Evolutionary conservation across 179 eudicot species (phyloP).

Genomic region (Dionaea muscipula): DNA sequence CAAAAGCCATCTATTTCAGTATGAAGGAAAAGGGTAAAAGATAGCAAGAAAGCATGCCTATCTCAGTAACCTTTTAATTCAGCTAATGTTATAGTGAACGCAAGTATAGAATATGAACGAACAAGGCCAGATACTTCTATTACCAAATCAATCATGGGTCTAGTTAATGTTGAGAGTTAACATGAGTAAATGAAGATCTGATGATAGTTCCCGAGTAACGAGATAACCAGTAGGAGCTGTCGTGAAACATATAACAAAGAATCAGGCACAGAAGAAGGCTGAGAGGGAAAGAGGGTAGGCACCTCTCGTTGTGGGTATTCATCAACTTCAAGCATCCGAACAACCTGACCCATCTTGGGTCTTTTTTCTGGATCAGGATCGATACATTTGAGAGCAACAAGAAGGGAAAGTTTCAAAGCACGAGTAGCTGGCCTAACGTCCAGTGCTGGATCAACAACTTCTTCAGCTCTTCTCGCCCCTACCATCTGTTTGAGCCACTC

Average conservation of each 20-base stretch:
- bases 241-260: not conserved
- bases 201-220: too few species aligned
- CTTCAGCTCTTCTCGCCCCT: not conserved
- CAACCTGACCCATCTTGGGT: slow-evolving; percentile 15
- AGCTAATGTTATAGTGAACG: too few species aligned
- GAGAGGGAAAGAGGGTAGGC: not conserved
- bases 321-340: slow-evolving; percentile 12
- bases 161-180: too few species aligned
- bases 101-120: too few species aligned
- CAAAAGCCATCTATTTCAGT: too few species aligned
- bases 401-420: slow-evolving; percentile 10
- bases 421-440: slow-evolving; percentile 9
- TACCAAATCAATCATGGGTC: too few species aligned
- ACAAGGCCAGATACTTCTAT: too few species aligned
- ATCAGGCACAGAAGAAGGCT: not conserved
- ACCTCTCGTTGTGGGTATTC: not conserved
- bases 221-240: too few species aligned
- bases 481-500: slow-evolving; percentile 7
- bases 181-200: too few species aligned
- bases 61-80: too few species aligned
- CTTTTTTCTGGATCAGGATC: slow-evolving; percentile 14
- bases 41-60: too few species aligned
- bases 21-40: too few species aligned
- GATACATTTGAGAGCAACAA: slow-evolving; percentile 10
- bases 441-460: slow-evolving; percentile 2